These are phyloP conservation scores for Sicyos baderoa DNA, from an alignment of 306 rosid species.

Conservation along the genomic window DNA sequence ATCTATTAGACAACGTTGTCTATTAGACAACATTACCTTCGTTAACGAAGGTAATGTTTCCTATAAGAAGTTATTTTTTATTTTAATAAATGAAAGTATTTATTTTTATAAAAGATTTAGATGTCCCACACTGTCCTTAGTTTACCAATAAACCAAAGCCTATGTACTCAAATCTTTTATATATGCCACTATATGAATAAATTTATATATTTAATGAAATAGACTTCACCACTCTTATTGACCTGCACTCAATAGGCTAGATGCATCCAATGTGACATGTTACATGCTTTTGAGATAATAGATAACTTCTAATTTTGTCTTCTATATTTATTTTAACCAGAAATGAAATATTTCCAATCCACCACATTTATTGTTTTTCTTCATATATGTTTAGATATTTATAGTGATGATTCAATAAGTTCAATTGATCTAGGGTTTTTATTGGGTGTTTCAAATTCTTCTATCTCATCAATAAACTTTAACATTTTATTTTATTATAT, in stretches of 20 bases:
- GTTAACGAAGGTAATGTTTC: too few relatives aligned
- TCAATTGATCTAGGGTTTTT: too few relatives aligned
- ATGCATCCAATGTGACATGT: constrained; percentile 10
- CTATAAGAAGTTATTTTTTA: too few relatives aligned
- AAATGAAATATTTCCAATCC: not conserved
- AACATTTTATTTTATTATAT: not conserved
- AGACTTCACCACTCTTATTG: not conserved
- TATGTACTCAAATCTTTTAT: not conserved
- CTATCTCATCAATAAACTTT: not conserved
- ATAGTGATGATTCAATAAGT: too few relatives aligned
- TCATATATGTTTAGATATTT: not conserved
- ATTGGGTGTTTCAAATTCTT: too few relatives aligned
- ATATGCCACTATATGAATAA: not conserved
- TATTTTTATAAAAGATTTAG: not conserved
- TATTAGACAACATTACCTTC: too few relatives aligned
- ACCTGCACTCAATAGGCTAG: not conserved
- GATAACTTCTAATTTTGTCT: not conserved
- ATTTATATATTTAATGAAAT: not conserved
- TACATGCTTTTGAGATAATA: not conserved
- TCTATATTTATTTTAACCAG: not conserved
- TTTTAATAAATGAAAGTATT: not conserved
- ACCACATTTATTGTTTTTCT: not conserved
- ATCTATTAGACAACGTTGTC: too few relatives aligned
- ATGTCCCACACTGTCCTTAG: not conserved
- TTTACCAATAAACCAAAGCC: not conserved